Base-by-base conservation (phyloP, 1,139 yeast species). In the Taiozyma onychis region DNA sequence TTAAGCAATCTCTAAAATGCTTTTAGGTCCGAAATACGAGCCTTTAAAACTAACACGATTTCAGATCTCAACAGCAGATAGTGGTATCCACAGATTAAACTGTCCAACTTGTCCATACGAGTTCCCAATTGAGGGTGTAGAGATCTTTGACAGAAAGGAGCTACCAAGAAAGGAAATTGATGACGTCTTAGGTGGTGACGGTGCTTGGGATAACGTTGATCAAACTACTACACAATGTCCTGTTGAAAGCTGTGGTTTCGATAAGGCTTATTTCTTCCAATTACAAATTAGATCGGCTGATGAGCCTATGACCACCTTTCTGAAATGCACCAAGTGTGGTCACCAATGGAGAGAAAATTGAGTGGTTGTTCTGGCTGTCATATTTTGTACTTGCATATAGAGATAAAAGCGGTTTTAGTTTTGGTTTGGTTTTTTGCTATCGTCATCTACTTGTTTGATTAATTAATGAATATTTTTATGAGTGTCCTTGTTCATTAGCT, bases 191-290 rank as follows among this genome's bases (percentile, higher is more conserved):
- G 99, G 99, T 53, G 97, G 97, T 42, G 95, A 85, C 58, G 98
- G 97, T 28, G 95, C 98, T 3, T 93, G 99, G 99, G 99, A 93
- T 66, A 91, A 93, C 65, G 99, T 95, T 32, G 99, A 95, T 65
- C 93, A 86, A 63, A 86, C 93, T 0, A 74, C 81, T 2, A 86
- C 93, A 0, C 96, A 93, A 66, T 93, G 99, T 73, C 97, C 97
- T 4, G 75, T 80, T 44, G 95, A 88, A 55, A 69, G 76, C 1
- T 93, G 99, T 73, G 96, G 90, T 45, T 85, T 87, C 55, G 88
- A 82, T 59, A 88, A 89, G 68, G 99, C 99, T 0, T 93, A 95
- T 69, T 93, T 89, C 75, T 95, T 91, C 77, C 99, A 93, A 71
- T 75, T 93, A 54, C 99, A 93, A 69, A 93, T 93, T 64, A 78